Evolutionary conservation across 768 basidiomycete genomes (phyloP), one percentile per base, ranked within the genome.

Genomic region (Amanita exitialis): DNA sequence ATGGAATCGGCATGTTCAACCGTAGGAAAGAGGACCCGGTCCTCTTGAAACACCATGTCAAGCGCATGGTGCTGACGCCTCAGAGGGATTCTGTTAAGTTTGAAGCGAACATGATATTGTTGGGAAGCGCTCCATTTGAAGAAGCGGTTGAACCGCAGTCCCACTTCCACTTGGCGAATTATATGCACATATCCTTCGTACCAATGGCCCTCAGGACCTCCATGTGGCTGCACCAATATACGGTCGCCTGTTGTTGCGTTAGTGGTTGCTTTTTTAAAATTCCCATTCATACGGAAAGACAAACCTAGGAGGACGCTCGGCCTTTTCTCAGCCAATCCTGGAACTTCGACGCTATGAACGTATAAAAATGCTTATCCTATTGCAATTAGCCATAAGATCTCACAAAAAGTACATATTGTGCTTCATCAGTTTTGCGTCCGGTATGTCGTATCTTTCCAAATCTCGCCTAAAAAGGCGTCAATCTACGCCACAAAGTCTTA

Each of bases 31-130:
- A 79, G 57, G 2, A 77, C 53, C 0, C 73, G 66, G 5, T 67
- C 62, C 21, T 65, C 65, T 3, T 63, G 56, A 52, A 68, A 71
- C 0, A 62, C 61, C 1, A 62, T 61, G 27, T 69, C 65, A 21
- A 80, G 53, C 1, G 76, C 78, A 43, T 74, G 70, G 57, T 80
- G 78, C 62, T 78, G 76, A 1, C 79, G 67, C 16, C 76, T 68
- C 12, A 77, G 46, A 2, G 76, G 69, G 49, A 68, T 62, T 4
- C 79, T 70, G 56, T 74, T 77, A 12, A 79, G 61, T 51, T 69
- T 68, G 64, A 79, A 79, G 1, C 70, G 69, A 21, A 78, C 67
- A 16, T 69, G 64, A 30, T 30, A 30, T 6, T 10, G 9, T 12
- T 30, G 28, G 28, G 28, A 10, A 12, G 28, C 28, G 28, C 28